These are phyloP conservation scores for Globisporangium perplexum DNA, from an alignment of 352 stramenopile species.

Conservation along the genomic window DNA sequence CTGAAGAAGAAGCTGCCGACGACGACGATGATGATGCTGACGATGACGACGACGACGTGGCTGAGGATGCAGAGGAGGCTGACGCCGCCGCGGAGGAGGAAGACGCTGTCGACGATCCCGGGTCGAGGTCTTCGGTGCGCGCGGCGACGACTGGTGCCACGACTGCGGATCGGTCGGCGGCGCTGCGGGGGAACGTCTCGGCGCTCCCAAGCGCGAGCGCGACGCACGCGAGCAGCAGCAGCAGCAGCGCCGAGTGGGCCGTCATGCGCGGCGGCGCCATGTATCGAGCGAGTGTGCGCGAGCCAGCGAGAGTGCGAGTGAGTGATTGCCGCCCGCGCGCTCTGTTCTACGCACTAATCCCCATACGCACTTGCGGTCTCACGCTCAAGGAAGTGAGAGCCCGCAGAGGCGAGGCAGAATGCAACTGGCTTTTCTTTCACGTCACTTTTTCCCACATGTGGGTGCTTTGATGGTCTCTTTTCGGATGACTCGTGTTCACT, in stretches of 20 bases:
- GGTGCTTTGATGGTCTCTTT: not conserved
- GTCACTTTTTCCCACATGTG: not conserved
- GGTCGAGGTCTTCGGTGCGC: not conserved
- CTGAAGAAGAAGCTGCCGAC: not conserved
- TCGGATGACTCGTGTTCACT: no score
- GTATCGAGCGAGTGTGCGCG: not conserved
- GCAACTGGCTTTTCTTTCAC: not conserved
- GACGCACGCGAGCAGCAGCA: slow-evolving; percentile 1
- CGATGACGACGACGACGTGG: not conserved
- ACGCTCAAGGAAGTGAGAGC: not conserved
- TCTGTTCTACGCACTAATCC: not conserved
- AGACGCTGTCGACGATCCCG: not conserved
- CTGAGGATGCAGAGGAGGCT: no score
- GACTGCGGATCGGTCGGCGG: not conserved
- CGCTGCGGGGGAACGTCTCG: slow-evolving; percentile 6
- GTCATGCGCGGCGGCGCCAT: not conserved
- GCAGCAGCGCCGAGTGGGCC: not conserved
- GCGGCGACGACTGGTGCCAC: slow-evolving; percentile 7
- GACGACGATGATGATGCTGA: not conserved
- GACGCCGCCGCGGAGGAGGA: no score
- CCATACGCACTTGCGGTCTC: not conserved
- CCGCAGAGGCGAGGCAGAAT: not conserved
- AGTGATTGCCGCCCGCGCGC: no score
- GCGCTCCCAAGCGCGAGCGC: not conserved
- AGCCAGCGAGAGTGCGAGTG: slow-evolving; percentile 3